Evolutionary conservation across 306 rosid species (phyloP).

Genomic region (barrel medic (Medicago truncatula)): MtrunA17r5.0-ANR NC_053043.1:7965501-7966000

Average conservation of each 20-base stretch:
- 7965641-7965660: conserved; percentile 40
- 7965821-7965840: too few relatives aligned
- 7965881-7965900: too few relatives aligned
- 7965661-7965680: conserved; percentile 46
- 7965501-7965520: too few relatives aligned
- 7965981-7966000: not conserved
- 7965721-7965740: conserved; percentile 68
- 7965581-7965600: conserved; percentile 53
- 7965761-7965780: conserved; percentile 60
- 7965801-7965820: too few relatives aligned
- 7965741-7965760: conserved; percentile 73
- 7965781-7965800: conserved; percentile 57
- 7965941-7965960: too few relatives aligned
- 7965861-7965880: too few relatives aligned
- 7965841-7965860: too few relatives aligned
- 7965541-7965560: conserved; percentile 34
- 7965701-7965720: conserved; percentile 59
- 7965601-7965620: conserved; percentile 65
- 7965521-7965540: too few relatives aligned
- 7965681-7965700: conserved; percentile 52
- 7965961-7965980: too few relatives aligned
- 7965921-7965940: too few relatives aligned
- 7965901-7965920: too few relatives aligned
- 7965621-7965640: conserved; percentile 68
- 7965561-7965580: conserved; percentile 56